phyloP scores from a whole-genome alignment of 208 protist genomes.

The Leishmania mexicana region DNA sequence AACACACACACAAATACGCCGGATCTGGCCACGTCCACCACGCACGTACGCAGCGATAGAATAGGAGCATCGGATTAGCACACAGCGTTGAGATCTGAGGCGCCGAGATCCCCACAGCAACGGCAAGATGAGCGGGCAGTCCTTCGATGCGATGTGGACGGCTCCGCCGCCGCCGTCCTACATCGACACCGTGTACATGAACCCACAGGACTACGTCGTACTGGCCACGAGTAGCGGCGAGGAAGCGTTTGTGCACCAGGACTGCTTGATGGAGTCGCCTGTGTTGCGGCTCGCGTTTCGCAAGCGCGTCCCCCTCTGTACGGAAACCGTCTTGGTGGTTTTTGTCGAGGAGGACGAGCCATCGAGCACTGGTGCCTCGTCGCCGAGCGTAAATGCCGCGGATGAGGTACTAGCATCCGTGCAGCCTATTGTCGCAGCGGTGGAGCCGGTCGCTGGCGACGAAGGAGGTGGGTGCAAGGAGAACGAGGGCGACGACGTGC shows the following conservation, averaged over 20 bases:
- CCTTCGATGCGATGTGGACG: slow-evolving; percentile 91
- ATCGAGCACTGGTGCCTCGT: neutral
- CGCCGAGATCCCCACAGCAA: neutral
- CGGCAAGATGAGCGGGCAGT: slow-evolving; percentile 45
- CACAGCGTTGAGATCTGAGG: neutral
- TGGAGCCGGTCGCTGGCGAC: neutral
- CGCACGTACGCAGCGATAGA: neutral
- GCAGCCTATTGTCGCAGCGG: neutral
- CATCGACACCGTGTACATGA: slow-evolving; percentile 69
- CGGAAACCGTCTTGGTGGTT: slow-evolving; percentile 32
- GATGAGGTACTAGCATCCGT: neutral
- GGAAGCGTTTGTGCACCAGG: slow-evolving; percentile 56
- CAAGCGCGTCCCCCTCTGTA: slow-evolving; percentile 39
- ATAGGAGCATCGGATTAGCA: neutral
- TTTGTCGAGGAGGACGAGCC: slow-evolving; percentile 25
- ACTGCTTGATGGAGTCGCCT: slow-evolving; percentile 63
- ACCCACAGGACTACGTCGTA: slow-evolving; percentile 65
- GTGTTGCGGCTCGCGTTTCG: slow-evolving; percentile 60
- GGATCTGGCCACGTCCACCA: neutral
- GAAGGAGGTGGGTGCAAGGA: neutral
- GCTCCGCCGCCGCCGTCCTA: slow-evolving; percentile 78
- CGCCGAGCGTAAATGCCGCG: neutral
- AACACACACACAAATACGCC: neutral
- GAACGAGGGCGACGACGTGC: neutral
- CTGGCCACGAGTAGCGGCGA: slow-evolving; percentile 63